Conservation (phyloP, 805 yeast species). For the Candida xiaguanensis region DNA sequence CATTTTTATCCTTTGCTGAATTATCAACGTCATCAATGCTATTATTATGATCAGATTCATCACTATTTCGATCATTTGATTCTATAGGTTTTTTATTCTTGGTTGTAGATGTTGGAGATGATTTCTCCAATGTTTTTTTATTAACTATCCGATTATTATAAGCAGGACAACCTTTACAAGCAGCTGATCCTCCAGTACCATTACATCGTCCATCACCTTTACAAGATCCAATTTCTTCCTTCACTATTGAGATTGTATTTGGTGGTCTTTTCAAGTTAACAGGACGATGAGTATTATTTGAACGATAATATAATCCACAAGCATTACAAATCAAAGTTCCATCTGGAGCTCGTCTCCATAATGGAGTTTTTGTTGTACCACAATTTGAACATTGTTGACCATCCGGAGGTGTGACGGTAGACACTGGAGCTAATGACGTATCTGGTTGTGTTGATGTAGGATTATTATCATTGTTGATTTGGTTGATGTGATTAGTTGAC, state of each 20-base stretch:
- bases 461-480: background rate
- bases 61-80: background rate
- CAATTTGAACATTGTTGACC: slow-evolving; percentile 54
- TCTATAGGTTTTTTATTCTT: background rate
- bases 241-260: slow-evolving; percentile 40
- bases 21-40: background rate
- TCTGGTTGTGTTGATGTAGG: background rate
- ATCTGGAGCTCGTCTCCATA: slow-evolving; percentile 58
- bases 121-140: slow-evolving; percentile 10
- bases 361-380: slow-evolving; percentile 53
- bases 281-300: slow-evolving; percentile 63
- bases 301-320: slow-evolving; percentile 56
- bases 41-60: background rate
- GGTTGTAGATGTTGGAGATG: slow-evolving; percentile 1
- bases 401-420: slow-evolving; percentile 9
- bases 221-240: slow-evolving; percentile 53
- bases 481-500: background rate
- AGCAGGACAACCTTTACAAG: slow-evolving; percentile 83
- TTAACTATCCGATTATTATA: slow-evolving; percentile 61
- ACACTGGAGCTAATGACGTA: background rate
- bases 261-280: slow-evolving; percentile 60
- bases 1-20: slow-evolving; percentile 11
- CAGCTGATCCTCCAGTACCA: slow-evolving; percentile 81
- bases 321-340: slow-evolving; percentile 58
- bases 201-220: slow-evolving; percentile 78